These are phyloP conservation scores for Cucumis sativus DNA, from an alignment of 306 rosid species.

Conservation along the genomic window DNA sequence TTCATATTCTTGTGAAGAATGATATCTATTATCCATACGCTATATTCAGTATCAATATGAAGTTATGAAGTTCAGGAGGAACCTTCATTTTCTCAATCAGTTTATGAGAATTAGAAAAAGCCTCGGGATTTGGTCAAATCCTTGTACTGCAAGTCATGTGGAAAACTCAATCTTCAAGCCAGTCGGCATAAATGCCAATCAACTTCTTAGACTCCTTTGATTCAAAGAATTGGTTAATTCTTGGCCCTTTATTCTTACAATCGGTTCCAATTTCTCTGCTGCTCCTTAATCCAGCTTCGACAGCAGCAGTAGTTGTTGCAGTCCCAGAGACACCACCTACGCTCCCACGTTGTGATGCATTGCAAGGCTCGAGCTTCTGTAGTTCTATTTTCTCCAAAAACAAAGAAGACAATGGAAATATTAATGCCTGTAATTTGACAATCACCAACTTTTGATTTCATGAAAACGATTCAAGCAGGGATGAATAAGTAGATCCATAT, in stretches of 20 bases:
- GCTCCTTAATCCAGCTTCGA: neutral
- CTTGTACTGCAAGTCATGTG: neutral
- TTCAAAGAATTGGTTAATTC: conserved; percentile 10
- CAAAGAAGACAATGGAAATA: neutral
- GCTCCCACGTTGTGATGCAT: neutral
- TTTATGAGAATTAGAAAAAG: neutral
- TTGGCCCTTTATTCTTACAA: conserved; percentile 4
- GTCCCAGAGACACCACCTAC: neutral
- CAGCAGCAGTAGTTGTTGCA: neutral
- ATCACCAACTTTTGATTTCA: neutral
- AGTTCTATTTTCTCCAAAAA: neutral
- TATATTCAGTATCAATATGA: neutral
- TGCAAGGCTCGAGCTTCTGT: neutral
- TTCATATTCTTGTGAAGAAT: neutral
- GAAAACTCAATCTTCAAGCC: conserved; percentile 26
- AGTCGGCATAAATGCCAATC: conserved; percentile 41
- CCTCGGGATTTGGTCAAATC: neutral
- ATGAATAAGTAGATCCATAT: neutral
- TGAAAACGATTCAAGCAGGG: neutral
- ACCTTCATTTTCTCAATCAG: neutral
- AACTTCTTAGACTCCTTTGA: conserved; percentile 14
- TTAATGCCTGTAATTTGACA: conserved; percentile 1
- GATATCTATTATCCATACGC: neutral
- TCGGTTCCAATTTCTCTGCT: neutral
- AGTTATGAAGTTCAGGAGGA: neutral